Evolutionary conservation across 2,329 filamentous ascomycete species (phyloP).

Genomic region (Niveomyces coronatus): DNA sequence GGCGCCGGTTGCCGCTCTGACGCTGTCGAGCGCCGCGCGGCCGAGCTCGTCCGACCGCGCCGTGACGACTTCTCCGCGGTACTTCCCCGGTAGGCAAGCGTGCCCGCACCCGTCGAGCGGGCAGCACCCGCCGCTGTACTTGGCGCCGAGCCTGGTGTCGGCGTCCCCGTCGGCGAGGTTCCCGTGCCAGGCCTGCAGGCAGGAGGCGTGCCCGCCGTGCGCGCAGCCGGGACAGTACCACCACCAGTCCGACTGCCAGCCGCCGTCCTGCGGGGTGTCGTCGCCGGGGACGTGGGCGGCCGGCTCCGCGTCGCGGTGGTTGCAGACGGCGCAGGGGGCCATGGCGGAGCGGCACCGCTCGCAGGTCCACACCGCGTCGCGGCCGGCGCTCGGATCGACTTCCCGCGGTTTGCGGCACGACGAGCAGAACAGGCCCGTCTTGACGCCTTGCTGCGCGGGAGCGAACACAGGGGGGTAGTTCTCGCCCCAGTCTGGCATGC

Average conservation of each 20-base stretch:
- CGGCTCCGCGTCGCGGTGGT: conserved; percentile 38
- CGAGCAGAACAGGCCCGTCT: conserved; percentile 43
- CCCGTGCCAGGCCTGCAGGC: conserved; percentile 49
- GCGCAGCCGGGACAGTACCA: conserved; percentile 54
- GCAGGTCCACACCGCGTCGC: conserved; percentile 45
- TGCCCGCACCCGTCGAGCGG: conserved; percentile 56
- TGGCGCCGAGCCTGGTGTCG: conserved; percentile 15
- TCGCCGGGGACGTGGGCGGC: conserved; percentile 28
- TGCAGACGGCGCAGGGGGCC: conserved; percentile 49
- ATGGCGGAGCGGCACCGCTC: conserved; percentile 43
- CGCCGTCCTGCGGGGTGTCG: conserved; percentile 17
- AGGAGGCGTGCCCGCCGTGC: conserved; percentile 52
- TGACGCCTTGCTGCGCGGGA: conserved; percentile 43
- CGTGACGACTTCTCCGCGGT: conserved; percentile 37
- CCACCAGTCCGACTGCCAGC: conserved; percentile 35
- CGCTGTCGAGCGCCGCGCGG: conserved; percentile 33
- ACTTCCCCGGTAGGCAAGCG: conserved; percentile 48
- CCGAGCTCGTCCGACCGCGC: conserved; percentile 42
- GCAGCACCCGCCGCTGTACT: conserved; percentile 46
- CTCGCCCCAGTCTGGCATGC: conserved; percentile 41
- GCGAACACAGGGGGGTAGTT: conserved; percentile 45
- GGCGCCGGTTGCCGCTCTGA: conserved; percentile 11
- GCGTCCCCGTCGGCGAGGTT: conserved; percentile 18
- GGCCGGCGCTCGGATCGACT: conserved; percentile 33
- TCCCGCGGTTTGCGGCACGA: conserved; percentile 47